phyloP scores from a whole-genome alignment of 345 rosid species.

The Corchorus capsularis region DNA sequence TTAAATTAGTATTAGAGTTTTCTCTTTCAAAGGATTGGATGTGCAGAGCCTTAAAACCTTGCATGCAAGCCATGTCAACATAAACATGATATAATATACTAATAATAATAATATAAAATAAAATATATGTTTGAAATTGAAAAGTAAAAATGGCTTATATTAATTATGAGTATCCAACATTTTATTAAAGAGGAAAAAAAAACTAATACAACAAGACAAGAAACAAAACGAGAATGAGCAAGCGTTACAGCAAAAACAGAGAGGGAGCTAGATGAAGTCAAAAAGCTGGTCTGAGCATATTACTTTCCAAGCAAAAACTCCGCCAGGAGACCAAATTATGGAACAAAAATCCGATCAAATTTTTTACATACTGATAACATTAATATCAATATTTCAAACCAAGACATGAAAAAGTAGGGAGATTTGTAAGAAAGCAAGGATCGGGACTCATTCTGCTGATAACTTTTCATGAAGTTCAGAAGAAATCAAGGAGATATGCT shows the following conservation, averaged over 20 bases:
- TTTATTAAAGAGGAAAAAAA: background rate
- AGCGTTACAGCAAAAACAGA: background rate
- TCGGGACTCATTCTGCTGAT: too few relatives aligned
- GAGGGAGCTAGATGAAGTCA: background rate
- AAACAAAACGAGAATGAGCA: background rate
- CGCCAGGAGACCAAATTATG: background rate
- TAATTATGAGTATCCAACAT: background rate
- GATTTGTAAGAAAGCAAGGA: background rate
- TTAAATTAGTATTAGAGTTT: background rate
- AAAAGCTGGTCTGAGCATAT: background rate
- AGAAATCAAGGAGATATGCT: too few relatives aligned
- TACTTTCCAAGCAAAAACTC: background rate
- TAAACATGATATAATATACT: background rate
- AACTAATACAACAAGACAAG: background rate
- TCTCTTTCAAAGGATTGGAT: background rate
- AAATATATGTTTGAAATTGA: background rate
- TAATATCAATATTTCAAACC: background rate
- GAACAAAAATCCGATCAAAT: too few relatives aligned
- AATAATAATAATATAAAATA: too few relatives aligned
- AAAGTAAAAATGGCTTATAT: background rate
- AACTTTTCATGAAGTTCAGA: too few relatives aligned
- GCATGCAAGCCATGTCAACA: conserved; percentile 16
- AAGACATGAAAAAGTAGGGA: too few relatives aligned
- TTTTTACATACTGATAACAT: too few relatives aligned
- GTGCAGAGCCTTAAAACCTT: background rate